Conservation (phyloP, 1,284 basidiomycete genomes). For the Pterulicium gracile region DNA sequence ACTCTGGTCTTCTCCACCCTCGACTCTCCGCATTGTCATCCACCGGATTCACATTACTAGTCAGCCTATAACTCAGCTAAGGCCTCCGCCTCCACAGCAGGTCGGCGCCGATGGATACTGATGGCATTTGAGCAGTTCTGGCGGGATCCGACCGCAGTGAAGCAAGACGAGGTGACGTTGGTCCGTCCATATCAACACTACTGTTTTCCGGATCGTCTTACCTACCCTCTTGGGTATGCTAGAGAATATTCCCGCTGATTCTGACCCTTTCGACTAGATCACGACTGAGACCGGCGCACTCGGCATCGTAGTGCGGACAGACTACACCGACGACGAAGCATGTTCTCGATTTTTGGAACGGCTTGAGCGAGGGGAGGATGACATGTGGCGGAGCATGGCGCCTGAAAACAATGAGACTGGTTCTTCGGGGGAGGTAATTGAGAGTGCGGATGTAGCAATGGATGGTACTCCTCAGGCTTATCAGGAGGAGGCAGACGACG, state of each 20-base stretch:
- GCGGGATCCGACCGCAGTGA: background rate
- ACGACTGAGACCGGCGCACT: background rate
- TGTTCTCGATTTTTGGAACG: slow-evolving; percentile 44
- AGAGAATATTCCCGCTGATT: background rate
- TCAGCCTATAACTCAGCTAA: background rate
- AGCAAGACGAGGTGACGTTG: background rate
- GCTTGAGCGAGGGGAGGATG: slow-evolving; percentile 41
- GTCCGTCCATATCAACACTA: background rate
- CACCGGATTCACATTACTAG: background rate
- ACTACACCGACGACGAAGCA: slow-evolving; percentile 52
- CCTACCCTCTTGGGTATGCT: background rate
- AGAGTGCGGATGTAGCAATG: slow-evolving; percentile 11
- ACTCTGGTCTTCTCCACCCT: no score
- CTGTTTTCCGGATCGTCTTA: background rate
- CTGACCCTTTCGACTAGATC: background rate
- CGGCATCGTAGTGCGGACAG: slow-evolving; percentile 57
- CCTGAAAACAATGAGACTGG: slow-evolving; percentile 13
- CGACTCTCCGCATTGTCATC: background rate
- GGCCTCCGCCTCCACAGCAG: background rate
- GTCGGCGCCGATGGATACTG: background rate
- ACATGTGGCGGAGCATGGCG: slow-evolving; percentile 17
- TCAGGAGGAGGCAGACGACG: slow-evolving; percentile 16
- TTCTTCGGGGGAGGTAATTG: slow-evolving; percentile 13
- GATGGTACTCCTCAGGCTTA: slow-evolving; percentile 12
- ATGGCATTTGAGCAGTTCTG: background rate